Evolutionary conservation across 2,329 filamentous ascomycete genomes (phyloP), one percentile per base, ranked within the genome.

Genomic region (Neofusicoccum laricinum): DNA sequence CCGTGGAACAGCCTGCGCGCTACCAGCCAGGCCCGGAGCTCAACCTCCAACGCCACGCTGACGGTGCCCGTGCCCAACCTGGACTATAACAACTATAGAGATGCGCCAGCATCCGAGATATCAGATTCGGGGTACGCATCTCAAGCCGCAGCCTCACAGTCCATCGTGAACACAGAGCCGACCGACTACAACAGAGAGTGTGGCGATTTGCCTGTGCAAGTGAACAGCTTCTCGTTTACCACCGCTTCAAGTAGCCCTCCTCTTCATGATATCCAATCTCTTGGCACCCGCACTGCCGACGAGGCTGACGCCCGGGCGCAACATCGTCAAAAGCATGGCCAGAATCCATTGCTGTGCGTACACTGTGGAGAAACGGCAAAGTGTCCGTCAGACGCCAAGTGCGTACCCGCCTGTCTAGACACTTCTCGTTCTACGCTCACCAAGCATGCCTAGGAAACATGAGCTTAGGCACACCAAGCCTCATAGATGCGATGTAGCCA

Each of bases 381-480:
- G 41, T 77, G 75, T 64, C 68, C 69, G 6, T 78, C 76, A 12
- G 76, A 77, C 55, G 67, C 69, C 63, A 78, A 74, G 76, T 78
- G 65, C 40, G 76, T 74, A 59, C 14, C 46, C 30, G 7, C 40
- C 17, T 25, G 12, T 46, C 14, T 15, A 15, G n/a, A 10, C 30
- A 5, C n/a, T 6, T 61, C 38, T 14, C 55, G 25, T 30, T 30
- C 25, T 30, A 30, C 12, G 14, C 40, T 43, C 8, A 43, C 46
- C 36, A 25, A 19, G 2, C 21, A 11, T 32, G 11, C 8, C 7
- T 65, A 96, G 92, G 65, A 96, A 96, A 75, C 92, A 96, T 70
- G 76, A 81, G 50, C 82, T 88, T 19, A 87, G 88, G 55, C 92
- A 96, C 74, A 81, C 78, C 1, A 93, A 90, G 68, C 86, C 87